Base-by-base conservation (phyloP, 2,329 filamentous ascomycete genomes). In the Aspergillus sp. region DNA sequence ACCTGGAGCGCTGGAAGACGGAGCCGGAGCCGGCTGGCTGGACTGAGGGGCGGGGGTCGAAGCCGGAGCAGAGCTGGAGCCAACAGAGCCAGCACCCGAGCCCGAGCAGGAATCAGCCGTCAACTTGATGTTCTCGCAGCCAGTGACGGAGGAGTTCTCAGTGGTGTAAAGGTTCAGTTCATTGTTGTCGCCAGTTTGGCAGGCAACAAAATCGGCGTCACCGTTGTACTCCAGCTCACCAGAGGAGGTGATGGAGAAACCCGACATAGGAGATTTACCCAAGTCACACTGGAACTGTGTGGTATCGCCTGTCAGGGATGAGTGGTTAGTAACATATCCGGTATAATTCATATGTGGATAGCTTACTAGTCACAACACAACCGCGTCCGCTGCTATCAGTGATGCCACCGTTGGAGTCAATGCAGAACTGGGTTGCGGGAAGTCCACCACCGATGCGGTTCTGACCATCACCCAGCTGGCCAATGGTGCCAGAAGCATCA, bases 401-500 rank as follows among this genome's bases (percentile, higher is more conserved):
- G 62, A 90, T 80, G 21, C 72, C 77, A 48, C 83, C 82, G 54
- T 80, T 80, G 15, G 78, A 77, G 63, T 81, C 78, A 66, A 89
- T 80, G 59, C 81, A 86, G 70, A 84, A 89, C 8, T 80, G 77
- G 13, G 80, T 80, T 50, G 79, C 69, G 4, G 75, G 63, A 11
- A 84, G 71, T 30, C 63, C 76, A 44, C 83, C 82, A 39, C 84
- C 83, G 48, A 88, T 80, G 52, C 86, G 81, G 68, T 82, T 83
- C 75, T 90, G 87, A 8, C 88, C 88, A 71, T 88, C 85, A 55
- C 62, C 67, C 39, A 90, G 78, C 70, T 90, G 83, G 10, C 85
- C 86, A 44, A 90, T 76, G 3, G 77, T 71, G n/a, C 86, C 85
- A 30, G 79, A 77, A 17, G 77, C 73, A 59, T 75, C 78, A 17